Evolutionary conservation across 352 stramenopile species (phyloP).

Genomic region (Phytophthora crassamura): DNA sequence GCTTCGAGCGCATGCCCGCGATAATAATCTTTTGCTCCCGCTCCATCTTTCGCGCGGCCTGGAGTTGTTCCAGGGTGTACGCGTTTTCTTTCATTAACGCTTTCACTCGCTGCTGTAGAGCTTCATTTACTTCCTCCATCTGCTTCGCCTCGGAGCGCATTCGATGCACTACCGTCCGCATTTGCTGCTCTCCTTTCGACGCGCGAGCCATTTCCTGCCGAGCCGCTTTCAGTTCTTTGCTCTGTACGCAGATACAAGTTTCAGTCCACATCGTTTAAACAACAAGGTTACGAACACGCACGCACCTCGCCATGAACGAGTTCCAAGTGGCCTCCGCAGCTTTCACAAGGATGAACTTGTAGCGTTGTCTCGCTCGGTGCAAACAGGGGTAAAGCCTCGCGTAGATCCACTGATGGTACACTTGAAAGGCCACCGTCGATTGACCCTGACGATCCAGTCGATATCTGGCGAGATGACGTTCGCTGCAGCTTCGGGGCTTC

Average conservation of each 20-base stretch:
- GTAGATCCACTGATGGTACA: conserved; percentile 77
- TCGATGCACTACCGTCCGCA: conserved; percentile 68
- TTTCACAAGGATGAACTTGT: conserved; percentile 78
- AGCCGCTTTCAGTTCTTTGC: conserved; percentile 69
- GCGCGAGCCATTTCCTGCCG: conserved; percentile 70
- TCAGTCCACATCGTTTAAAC: background rate
- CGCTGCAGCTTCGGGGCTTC: conserved; percentile 20
- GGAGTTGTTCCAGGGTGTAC: conserved; percentile 80
- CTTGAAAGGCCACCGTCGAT: conserved; percentile 48
- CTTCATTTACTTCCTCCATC: conserved; percentile 76
- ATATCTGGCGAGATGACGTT: conserved; percentile 16
- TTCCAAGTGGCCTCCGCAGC: conserved; percentile 75
- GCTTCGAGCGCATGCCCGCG: conserved; percentile 66
- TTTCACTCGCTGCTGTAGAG: conserved; percentile 79
- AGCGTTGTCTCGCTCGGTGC: conserved; percentile 74
- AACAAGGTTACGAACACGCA: background rate
- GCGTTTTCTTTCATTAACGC: conserved; percentile 79
- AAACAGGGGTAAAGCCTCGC: conserved; percentile 73
- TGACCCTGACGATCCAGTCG: background rate
- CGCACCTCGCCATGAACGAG: conserved; percentile 79
- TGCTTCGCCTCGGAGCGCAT: conserved; percentile 74
- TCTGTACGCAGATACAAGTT: conserved; percentile 34
- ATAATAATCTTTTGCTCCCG: conserved; percentile 77
- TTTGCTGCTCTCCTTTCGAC: conserved; percentile 77
- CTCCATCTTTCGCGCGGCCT: conserved; percentile 73